Evolutionary conservation across 129 eudicot genomes (phyloP).

Genomic region (Mikania micrantha): DNA sequence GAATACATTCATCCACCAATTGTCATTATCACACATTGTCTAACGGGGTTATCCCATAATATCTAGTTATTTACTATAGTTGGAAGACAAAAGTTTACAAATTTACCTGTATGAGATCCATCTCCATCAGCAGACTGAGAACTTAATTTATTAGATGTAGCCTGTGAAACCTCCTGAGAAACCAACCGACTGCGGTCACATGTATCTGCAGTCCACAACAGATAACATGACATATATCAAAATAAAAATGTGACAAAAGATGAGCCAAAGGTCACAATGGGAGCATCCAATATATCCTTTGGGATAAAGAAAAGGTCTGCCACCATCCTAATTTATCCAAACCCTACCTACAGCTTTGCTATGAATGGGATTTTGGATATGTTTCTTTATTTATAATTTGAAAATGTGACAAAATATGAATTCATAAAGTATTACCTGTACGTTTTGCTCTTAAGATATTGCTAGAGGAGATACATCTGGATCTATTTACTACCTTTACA

Average conservation of each 20-base stretch:
- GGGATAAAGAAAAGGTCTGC: too few species aligned
- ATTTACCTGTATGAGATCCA: conserved; percentile 8
- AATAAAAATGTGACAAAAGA: background rate
- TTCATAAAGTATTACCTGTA: conserved; percentile 22
- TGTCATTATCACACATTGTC: background rate
- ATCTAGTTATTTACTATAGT: background rate
- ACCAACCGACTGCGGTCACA: conserved; percentile 9
- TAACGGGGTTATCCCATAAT: background rate
- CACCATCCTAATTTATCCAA: too few species aligned
- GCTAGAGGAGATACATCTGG: conserved; percentile 14
- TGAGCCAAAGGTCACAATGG: too few species aligned
- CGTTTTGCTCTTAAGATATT: conserved; percentile 19
- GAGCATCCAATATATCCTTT: too few species aligned
- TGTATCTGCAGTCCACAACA: conserved; percentile 13
- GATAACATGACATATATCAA: background rate
- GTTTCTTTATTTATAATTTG: too few species aligned
- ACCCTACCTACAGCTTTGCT: too few species aligned
- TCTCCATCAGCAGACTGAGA: conserved; percentile 8
- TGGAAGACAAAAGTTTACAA: background rate
- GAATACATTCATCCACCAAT: background rate
- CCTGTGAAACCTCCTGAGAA: conserved; percentile 16
- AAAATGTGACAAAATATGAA: background rate
- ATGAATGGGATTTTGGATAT: too few species aligned
- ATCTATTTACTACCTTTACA: conserved; percentile 21
- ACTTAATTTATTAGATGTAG: conserved; percentile 10